Evolutionary conservation across 345 rosid genomes (phyloP).

Genomic region (Murraya koenigii): DNA sequence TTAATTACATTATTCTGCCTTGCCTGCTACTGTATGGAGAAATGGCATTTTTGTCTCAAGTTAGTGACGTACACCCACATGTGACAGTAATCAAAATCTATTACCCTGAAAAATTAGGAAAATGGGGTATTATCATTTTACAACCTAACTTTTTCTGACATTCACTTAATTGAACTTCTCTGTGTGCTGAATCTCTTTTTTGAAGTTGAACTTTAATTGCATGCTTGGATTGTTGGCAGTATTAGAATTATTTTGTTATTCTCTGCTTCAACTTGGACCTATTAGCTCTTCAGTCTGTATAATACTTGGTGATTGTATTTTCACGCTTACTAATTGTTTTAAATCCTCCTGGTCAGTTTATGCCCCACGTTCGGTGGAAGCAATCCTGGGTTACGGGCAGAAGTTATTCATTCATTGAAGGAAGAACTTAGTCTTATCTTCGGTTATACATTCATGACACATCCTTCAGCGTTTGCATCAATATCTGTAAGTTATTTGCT

Average conservation of each 20-base stretch:
- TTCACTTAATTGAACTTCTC: background rate
- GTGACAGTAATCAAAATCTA: no score
- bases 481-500: constrained; percentile 57
- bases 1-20: background rate
- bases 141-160: no score
- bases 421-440: constrained; percentile 75
- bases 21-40: background rate
- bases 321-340: background rate
- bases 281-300: background rate
- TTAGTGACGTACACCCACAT: background rate
- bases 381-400: constrained; percentile 79
- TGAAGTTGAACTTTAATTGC: background rate
- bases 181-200: background rate
- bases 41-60: background rate
- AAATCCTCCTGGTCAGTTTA: constrained; percentile 37
- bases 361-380: constrained; percentile 89
- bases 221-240: background rate
- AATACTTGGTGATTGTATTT: background rate
- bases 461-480: constrained; percentile 82
- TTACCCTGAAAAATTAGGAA: no score
- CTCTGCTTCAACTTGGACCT: background rate
- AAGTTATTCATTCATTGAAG: constrained; percentile 74
- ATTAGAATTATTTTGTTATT: background rate
- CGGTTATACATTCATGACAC: constrained; percentile 57
- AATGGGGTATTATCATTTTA: no score